These are phyloP conservation scores for Xerocomellus dryophilus DNA, from an alignment of 768 basidiomycete species.

Conservation along the genomic window DNA sequence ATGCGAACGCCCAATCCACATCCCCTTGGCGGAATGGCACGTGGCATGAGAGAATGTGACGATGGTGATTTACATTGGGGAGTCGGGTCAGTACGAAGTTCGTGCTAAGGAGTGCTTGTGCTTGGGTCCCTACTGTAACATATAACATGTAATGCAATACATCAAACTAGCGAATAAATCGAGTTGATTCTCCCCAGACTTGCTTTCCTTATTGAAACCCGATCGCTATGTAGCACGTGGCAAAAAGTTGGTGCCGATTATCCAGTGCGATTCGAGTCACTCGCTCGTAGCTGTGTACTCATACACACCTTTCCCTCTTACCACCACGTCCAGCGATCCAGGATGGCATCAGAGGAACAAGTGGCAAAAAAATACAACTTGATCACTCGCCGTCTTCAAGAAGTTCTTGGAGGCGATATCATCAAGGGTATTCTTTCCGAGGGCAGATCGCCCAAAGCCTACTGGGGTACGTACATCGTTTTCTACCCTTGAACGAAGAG, in stretches of 20 bases:
- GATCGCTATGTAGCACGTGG: conserved; percentile 1
- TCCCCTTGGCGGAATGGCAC: too few relatives aligned
- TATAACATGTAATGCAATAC: not conserved
- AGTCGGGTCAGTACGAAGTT: not conserved
- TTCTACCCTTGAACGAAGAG: not conserved
- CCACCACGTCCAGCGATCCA: conserved; percentile 1
- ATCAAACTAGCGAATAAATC: not conserved
- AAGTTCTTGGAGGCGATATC: conserved; percentile 81
- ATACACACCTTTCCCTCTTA: not conserved
- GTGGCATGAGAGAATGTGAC: not conserved
- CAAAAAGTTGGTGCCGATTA: not conserved
- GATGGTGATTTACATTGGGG: not conserved
- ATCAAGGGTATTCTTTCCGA: conserved; percentile 80
- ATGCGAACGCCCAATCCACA: not conserved
- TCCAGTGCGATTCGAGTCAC: conserved; percentile 10
- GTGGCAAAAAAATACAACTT: conserved; percentile 62
- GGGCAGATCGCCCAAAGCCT: conserved; percentile 74
- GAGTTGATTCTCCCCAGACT: not conserved
- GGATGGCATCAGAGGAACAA: conserved; percentile 33
- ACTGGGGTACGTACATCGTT: conserved; percentile 72
- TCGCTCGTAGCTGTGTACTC: not conserved
- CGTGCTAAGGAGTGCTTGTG: not conserved
- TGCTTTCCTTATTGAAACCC: too few relatives aligned
- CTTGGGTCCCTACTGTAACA: not conserved
- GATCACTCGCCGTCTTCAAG: conserved; percentile 82